Conservation (phyloP, 352 stramenopile species). For the Pythium phragmiticola region DNA sequence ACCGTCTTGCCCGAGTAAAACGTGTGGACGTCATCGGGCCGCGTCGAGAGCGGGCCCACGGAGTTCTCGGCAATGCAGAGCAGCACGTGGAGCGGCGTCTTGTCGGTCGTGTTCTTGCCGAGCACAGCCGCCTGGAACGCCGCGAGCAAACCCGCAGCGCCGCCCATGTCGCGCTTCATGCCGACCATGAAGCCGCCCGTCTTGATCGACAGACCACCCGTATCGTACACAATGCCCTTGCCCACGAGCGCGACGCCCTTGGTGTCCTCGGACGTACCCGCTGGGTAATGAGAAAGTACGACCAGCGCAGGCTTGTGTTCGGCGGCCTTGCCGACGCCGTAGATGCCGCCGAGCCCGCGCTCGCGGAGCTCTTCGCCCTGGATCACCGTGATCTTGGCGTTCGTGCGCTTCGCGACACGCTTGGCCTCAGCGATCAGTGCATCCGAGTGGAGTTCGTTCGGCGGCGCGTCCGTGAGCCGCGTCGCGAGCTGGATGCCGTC, state of each 20-base stretch:
- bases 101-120: conserved; percentile 86
- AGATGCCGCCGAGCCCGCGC: conserved; percentile 91
- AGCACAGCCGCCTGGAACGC: conserved; percentile 84
- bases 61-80: conserved; percentile 95
- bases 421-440: conserved; percentile 84
- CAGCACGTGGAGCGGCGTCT: conserved; percentile 84
- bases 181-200: conserved; percentile 82
- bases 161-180: conserved; percentile 96
- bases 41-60: conserved; percentile 84
- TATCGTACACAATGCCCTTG: conserved; percentile 98
- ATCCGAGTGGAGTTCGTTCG: conserved; percentile 91
- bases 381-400: conserved; percentile 75
- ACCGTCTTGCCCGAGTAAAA: conserved; percentile 95
- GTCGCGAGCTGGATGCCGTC: conserved; percentile 84
- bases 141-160: conserved; percentile 57
- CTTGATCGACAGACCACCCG: conserved; percentile 94
- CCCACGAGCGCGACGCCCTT: conserved; percentile 86
- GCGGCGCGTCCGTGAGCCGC: conserved; percentile 87
- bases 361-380: conserved; percentile 88
- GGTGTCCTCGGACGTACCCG: conserved; percentile 24
- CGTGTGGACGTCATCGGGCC: conserved; percentile 93
- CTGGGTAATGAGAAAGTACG: conserved; percentile 84
- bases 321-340: conserved; percentile 91
- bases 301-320: conserved; percentile 88
- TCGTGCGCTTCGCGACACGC: conserved; percentile 59